Percentiles rank a stretch among this genome's conserved stretches.
Conservation (phyloP, 192 early-diverging fungal species). For the Gaertneriomyces semiglobifer region DNA sequence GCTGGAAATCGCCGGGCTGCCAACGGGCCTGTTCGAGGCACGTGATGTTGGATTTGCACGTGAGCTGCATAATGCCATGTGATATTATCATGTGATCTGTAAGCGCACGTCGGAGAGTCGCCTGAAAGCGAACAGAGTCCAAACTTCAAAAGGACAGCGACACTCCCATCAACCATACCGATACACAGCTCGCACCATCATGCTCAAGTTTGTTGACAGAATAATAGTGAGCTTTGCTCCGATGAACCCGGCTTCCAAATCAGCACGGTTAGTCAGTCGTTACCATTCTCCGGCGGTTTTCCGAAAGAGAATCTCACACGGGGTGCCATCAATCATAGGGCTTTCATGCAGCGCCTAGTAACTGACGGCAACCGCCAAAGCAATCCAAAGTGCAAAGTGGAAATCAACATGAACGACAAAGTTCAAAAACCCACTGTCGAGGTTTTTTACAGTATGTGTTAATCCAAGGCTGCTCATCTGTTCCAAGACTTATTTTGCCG, state of each 20-base stretch:
- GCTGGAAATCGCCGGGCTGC: no score
- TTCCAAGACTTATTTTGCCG: not conserved
- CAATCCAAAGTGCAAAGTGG: slow-evolving; percentile 29
- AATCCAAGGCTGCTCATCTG: not conserved
- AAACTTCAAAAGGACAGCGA: no score
- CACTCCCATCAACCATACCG: not conserved
- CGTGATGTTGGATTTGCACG: no score
- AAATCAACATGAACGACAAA: slow-evolving; percentile 26
- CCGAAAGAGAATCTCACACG: no score
- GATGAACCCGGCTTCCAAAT: slow-evolving; percentile 19
- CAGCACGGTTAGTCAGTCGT: slow-evolving; percentile 11
- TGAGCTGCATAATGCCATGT: no score
- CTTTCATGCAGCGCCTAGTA: slow-evolving; percentile 17
- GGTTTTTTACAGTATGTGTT: not conserved
- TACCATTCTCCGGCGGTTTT: no score
- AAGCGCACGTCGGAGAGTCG: no score
- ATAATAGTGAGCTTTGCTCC: slow-evolving; percentile 26
- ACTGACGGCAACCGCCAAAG: slow-evolving; percentile 18
- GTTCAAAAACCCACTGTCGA: slow-evolving; percentile 21
- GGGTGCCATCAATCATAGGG: not conserved
- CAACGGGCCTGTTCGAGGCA: no score
- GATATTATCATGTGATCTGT: no score
- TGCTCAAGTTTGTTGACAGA: slow-evolving; percentile 24
- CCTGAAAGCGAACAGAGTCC: no score
- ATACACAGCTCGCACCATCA: not conserved